Percentiles rank a stretch among this genome's conserved stretches.
Evolutionary conservation across 306 rosid genomes (phyloP).

Genomic region (Fagus crenata): DNA sequence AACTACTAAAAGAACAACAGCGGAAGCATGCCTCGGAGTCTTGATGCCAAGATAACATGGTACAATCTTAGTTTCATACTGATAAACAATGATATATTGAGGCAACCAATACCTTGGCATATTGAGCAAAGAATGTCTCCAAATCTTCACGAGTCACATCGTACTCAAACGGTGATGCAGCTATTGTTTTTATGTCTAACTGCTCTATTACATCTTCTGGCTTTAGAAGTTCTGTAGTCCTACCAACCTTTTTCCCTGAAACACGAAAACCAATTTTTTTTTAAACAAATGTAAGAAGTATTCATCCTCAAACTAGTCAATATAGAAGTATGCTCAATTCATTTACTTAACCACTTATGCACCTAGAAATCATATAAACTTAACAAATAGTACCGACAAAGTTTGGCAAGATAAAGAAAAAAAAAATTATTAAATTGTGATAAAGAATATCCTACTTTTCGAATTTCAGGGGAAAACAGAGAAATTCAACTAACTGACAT

Average conservation of each 20-base stretch:
- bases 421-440: background rate
- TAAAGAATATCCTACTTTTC: background rate
- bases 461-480: background rate
- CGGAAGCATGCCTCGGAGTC: background rate
- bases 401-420: background rate
- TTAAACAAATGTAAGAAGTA: background rate
- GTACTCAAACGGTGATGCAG: slow-evolving; percentile 72
- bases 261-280: slow-evolving; percentile 4
- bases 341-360: slow-evolving; percentile 5
- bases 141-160: slow-evolving; percentile 72
- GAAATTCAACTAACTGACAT: background rate
- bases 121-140: slow-evolving; percentile 57
- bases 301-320: slow-evolving; percentile 13
- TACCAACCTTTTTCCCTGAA: slow-evolving; percentile 67
- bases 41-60: background rate
- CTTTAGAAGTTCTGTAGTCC: slow-evolving; percentile 59
- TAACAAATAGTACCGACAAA: background rate
- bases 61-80: background rate
- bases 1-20: background rate
- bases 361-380: background rate
- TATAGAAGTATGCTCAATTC: background rate
- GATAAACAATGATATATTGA: background rate
- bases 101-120: slow-evolving; percentile 55
- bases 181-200: slow-evolving; percentile 73
- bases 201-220: slow-evolving; percentile 80